Conservation (phyloP, 805 yeast genomes). For the Ogataea saltuana region DNA sequence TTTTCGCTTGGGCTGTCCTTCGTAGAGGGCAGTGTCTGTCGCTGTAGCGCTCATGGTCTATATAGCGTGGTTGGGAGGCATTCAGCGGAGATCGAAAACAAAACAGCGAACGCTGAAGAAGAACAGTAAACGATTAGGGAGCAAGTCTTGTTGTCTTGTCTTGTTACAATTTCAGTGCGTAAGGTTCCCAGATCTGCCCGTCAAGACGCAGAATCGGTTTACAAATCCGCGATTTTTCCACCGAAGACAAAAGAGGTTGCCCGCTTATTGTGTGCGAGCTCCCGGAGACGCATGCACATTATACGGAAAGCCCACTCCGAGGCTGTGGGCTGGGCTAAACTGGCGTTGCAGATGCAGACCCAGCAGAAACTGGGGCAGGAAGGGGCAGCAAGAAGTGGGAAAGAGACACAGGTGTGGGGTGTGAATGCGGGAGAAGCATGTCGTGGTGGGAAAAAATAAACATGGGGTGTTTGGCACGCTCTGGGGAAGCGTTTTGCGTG, state of each 20-base stretch:
- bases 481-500: not conserved
- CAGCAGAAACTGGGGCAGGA: not conserved
- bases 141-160: not conserved
- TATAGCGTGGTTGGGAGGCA: too few species aligned
- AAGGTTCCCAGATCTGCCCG: too few species aligned
- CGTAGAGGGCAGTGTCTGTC: not conserved
- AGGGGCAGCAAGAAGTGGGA: not conserved
- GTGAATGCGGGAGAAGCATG: slow-evolving; percentile 5
- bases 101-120: not conserved
- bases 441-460: slow-evolving; percentile 3
- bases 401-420: not conserved
- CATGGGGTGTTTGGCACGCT: slow-evolving; percentile 1
- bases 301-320: slow-evolving; percentile 6
- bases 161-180: not conserved
- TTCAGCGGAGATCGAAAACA: too few species aligned
- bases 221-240: slow-evolving; percentile 3
- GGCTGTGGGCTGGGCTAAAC: slow-evolving; percentile 1
- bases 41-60: slow-evolving; percentile 5
- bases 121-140: not conserved
- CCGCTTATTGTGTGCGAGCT: not conserved
- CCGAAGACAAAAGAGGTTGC: not conserved
- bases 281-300: slow-evolving; percentile 1
- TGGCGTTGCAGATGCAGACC: not conserved
- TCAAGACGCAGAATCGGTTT: slow-evolving; percentile 2
- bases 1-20: slow-evolving; percentile 24